Evolutionary conservation across 2,329 filamentous ascomycete genomes (phyloP).

Genomic region (Aspergillus bombycis): DNA sequence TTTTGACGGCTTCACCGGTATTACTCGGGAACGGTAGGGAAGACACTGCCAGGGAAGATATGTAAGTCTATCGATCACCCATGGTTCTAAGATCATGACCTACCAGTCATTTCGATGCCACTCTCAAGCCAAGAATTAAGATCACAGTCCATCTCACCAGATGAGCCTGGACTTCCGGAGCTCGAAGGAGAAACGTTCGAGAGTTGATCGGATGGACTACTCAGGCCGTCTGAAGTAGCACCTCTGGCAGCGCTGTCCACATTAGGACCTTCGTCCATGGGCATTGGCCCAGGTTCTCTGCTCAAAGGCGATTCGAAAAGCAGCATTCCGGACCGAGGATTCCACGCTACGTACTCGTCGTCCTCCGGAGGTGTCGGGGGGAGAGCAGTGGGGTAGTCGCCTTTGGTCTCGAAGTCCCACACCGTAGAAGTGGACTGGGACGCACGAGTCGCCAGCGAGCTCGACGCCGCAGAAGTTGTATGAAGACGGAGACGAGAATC

Average conservation of each 20-base stretch:
- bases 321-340: constrained; percentile 35
- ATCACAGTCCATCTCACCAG: constrained; percentile 38
- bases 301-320: constrained; percentile 33
- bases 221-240: constrained; percentile 32
- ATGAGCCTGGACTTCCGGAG: constrained; percentile 34
- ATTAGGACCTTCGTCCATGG: constrained; percentile 34
- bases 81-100: constrained; percentile 18
- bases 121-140: constrained; percentile 42
- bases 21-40: constrained; percentile 41
- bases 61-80: background rate
- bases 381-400: constrained; percentile 38
- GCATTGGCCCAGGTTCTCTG: constrained; percentile 28
- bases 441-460: constrained; percentile 29
- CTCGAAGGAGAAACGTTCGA: constrained; percentile 35
- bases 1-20: constrained; percentile 52
- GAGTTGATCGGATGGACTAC: constrained; percentile 34
- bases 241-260: constrained; percentile 32
- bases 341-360: constrained; percentile 43
- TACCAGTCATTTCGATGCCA: constrained; percentile 41
- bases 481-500: constrained; percentile 36
- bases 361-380: constrained; percentile 49
- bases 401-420: constrained; percentile 29
- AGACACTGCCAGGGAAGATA: constrained; percentile 31
- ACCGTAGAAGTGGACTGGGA: constrained; percentile 39
- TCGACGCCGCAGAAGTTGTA: constrained; percentile 41